A percentile compares a stretch with the other conserved stretches of the same genome.
phyloP scores from a whole-genome alignment of 768 basidiomycete genomes.

The Boletus tomentosulus region DNA sequence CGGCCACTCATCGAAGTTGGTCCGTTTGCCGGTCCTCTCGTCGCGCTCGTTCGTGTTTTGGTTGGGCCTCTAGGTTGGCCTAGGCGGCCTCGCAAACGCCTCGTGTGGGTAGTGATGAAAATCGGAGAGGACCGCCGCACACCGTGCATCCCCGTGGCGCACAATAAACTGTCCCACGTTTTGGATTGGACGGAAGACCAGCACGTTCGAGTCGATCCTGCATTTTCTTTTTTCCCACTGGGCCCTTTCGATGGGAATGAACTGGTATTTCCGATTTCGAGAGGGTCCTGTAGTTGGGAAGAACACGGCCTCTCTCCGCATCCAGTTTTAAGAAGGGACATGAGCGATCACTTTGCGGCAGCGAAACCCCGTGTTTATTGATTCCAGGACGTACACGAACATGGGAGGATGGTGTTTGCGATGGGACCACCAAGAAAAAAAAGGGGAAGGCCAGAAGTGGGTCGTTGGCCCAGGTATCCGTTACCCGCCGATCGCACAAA shows the following conservation, averaged over 20 bases:
- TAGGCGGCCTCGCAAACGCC: constrained; percentile 21
- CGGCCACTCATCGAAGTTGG: neutral
- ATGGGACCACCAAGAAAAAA: neutral
- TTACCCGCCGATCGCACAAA: constrained; percentile 11
- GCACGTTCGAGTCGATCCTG: neutral
- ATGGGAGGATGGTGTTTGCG: neutral
- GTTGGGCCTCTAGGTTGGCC: neutral
- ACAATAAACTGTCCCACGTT: neutral
- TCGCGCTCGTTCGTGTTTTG: neutral
- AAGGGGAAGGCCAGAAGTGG: neutral
- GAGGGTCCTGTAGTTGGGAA: neutral
- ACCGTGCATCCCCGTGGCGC: neutral
- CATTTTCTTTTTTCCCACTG: neutral
- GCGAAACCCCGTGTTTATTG: neutral
- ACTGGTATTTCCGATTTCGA: neutral
- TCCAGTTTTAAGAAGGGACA: neutral
- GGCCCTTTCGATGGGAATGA: neutral
- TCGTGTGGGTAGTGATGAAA: constrained; percentile 13
- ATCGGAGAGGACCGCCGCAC: neutral
- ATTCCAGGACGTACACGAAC: neutral
- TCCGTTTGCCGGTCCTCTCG: neutral
- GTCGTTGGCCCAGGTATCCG: neutral
- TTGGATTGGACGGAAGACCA: neutral
- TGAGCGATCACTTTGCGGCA: constrained; percentile 2
- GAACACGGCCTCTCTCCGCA: neutral